Base-by-base conservation (phyloP, 768 basidiomycete genomes). In the Clavaria fumosa region DNA sequence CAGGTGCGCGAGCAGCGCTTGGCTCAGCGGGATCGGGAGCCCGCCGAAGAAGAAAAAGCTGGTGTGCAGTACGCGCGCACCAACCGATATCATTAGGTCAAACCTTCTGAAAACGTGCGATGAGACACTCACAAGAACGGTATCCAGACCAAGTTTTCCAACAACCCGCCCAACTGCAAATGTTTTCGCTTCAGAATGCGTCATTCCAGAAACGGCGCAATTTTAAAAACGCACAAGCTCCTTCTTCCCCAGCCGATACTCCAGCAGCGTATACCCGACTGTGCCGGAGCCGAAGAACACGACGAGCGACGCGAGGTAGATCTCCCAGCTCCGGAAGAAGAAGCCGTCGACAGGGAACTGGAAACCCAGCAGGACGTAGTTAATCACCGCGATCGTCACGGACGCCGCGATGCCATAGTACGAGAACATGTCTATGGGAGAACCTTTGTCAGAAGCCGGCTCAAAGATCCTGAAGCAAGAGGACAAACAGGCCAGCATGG, bases 11-110 rank as follows among this genome's bases (percentile, higher is more conserved):
- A 80, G 63, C 38, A 81, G 67, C 5, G 78, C 72, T 58, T 72
- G 75, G 28, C 63, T 65, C 40, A 84, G 54, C 3, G 78, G 82
- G 47, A 82, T 75, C 9, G 72, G 69, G 40, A 85, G 63, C 1
- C 82, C 79, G 5, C 75, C 73, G 50, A 81, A 80, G 64, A 81
- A 79, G 55, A 81, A 78, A 61, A 81, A 78, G 64, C 76, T 78
- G 51, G 4, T 23, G n/a, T n/a, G n/a, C n/a, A n/a, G n/a, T n/a
- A n/a, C n/a, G n/a, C n/a, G n/a, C n/a, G 26, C 12, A 37, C 4
- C 23, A 2, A 3, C 19, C 17, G 14, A 19, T 11, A 14, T 24
- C 12, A 27, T 20, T 34, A 33, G 7, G 14, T 7, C 7, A 26
- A 22, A n/a, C 20, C 23, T 37, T 30, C 32, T 43, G 18, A 19